These are phyloP conservation scores for Pharus latifolius DNA, from an alignment of 176 grass and related monocot genomes.

Conservation along the genomic window DNA sequence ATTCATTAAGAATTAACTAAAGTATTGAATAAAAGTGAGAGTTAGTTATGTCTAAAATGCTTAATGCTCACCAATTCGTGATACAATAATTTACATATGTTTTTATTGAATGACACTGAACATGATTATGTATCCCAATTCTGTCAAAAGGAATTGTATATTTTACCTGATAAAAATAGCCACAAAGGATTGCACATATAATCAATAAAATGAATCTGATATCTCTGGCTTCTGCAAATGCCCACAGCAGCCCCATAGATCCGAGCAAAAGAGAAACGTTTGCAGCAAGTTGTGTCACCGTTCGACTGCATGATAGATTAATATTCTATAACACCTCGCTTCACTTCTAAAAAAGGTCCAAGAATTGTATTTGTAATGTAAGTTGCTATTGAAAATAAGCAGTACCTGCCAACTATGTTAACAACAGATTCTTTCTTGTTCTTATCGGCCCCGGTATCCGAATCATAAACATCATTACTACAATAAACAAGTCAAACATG, in stretches of 20 bases:
- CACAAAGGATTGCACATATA: conserved; percentile 68
- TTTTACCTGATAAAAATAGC: conserved; percentile 82
- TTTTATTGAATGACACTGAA: neutral
- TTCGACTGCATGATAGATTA: conserved; percentile 38
- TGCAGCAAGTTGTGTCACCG: conserved; percentile 37
- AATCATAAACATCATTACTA: conserved; percentile 91
- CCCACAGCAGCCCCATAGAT: conserved; percentile 58
- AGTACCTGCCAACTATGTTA: conserved; percentile 82
- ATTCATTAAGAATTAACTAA: neutral
- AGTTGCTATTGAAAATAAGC: neutral
- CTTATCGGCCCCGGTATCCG: conserved; percentile 68
- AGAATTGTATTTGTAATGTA: neutral
- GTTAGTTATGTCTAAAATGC: neutral
- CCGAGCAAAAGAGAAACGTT: conserved; percentile 61
- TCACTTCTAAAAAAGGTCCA: neutral
- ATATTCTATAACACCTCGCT: neutral
- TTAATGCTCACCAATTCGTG: neutral
- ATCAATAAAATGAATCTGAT: conserved; percentile 63
- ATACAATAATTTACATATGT: neutral
- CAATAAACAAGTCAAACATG: conserved; percentile 12
- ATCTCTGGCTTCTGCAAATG: conserved; percentile 52
- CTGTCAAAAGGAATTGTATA: neutral
- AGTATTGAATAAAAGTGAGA: neutral
- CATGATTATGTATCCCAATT: neutral
- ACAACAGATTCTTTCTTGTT: conserved; percentile 89